These are phyloP conservation scores for Kentomonas sorsogonicus DNA, from an alignment of 208 protist genomes.

Conservation along the genomic window DNA sequence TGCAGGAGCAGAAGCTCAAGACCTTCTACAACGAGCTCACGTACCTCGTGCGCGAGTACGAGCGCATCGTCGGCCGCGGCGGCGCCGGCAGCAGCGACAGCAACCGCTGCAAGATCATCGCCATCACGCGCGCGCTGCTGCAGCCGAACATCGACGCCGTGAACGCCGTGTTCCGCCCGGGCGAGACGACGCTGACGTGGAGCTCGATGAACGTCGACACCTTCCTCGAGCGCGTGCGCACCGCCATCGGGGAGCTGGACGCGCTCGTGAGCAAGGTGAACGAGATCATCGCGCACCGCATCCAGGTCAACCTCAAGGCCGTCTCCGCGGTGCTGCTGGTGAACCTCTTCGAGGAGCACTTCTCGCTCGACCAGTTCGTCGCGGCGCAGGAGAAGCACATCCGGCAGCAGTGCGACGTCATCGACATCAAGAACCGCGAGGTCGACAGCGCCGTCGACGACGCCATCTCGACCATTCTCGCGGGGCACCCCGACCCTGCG, in stretches of 20 bases:
- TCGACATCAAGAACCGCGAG: slow-evolving; percentile 93
- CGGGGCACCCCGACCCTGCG: slow-evolving; percentile 23
- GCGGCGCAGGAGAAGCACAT: slow-evolving; percentile 85
- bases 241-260: slow-evolving; percentile 68
- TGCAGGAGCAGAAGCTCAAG: slow-evolving; percentile 95
- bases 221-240: slow-evolving; percentile 88
- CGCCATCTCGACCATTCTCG: slow-evolving; percentile 64
- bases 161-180: slow-evolving; percentile 83
- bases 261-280: slow-evolving; percentile 86
- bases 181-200: slow-evolving; percentile 93
- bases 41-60: slow-evolving; percentile 89
- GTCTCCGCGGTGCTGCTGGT: slow-evolving; percentile 80
- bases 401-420: slow-evolving; percentile 85
- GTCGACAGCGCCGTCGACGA: slow-evolving; percentile 90
- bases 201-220: slow-evolving; percentile 95
- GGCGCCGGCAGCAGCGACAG: slow-evolving; percentile 20
- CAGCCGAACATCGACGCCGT: slow-evolving; percentile 89
- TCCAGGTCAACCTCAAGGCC: slow-evolving; percentile 90
- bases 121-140: slow-evolving; percentile 84
- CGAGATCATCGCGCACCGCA: slow-evolving; percentile 90
- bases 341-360: slow-evolving; percentile 81
- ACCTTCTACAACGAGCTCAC: slow-evolving; percentile 92
- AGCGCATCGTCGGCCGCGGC: slow-evolving; percentile 74
- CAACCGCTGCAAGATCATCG: slow-evolving; percentile 58
- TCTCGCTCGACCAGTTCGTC: slow-evolving; percentile 91